phyloP scores from a whole-genome alignment of 192 early-diverging fungal genomes.

The Mycoemilia scoparia region DNA sequence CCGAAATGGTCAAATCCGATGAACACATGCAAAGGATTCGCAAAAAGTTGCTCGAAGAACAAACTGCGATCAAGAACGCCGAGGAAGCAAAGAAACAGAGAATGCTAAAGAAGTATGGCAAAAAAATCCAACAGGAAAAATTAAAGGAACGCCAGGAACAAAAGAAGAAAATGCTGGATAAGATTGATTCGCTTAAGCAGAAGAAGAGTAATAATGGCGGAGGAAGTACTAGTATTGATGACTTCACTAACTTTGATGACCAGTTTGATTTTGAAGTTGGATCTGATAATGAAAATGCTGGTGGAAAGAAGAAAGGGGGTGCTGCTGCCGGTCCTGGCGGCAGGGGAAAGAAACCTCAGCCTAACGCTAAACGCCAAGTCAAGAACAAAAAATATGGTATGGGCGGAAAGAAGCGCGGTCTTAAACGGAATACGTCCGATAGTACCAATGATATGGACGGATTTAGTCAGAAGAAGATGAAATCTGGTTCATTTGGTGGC shows the following conservation, averaged over 20 bases:
- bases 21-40: slow-evolving; percentile 84
- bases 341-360: slow-evolving; percentile 6
- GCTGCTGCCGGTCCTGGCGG: slow-evolving; percentile 6
- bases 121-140: slow-evolving; percentile 90
- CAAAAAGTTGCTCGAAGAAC: slow-evolving; percentile 70
- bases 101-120: slow-evolving; percentile 90
- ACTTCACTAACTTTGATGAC: slow-evolving; percentile 7
- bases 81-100: slow-evolving; percentile 76
- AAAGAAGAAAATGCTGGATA: slow-evolving; percentile 78
- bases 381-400: slow-evolving; percentile 84
- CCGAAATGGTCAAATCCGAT: slow-evolving; percentile 96
- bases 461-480: slow-evolving; percentile 32
- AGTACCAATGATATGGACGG: slow-evolving; percentile 51
- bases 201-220: slow-evolving; percentile 33
- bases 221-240: no score
- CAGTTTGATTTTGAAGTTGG: slow-evolving; percentile 27
- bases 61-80: slow-evolving; percentile 52
- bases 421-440: slow-evolving; percentile 66
- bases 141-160: slow-evolving; percentile 67
- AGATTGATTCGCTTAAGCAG: slow-evolving; percentile 77
- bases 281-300: slow-evolving; percentile 14
- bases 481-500: slow-evolving; percentile 14
- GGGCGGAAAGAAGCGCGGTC: slow-evolving; percentile 67
- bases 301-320: slow-evolving; percentile 4
- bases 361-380: slow-evolving; percentile 32